Percentiles rank a stretch among this genome's conserved stretches.
These are phyloP conservation scores for Penicillium parvum DNA, from an alignment of 495 filamentous ascomycete genomes.

Conservation along the genomic window DNA sequence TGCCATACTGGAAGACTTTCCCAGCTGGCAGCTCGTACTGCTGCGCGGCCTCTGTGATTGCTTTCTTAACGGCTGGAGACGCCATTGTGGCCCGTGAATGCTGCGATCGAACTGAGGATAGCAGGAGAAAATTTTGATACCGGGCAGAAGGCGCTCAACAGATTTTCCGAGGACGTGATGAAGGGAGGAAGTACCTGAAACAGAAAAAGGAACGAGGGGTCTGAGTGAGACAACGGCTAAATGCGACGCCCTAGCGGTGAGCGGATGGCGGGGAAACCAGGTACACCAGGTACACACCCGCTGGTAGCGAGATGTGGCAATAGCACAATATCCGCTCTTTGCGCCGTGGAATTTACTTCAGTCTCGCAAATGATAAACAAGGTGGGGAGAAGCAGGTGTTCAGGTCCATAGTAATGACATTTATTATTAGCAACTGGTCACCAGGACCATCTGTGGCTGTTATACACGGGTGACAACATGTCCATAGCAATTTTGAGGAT, in stretches of 20 bases:
- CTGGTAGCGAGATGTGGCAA: slow-evolving; percentile 12
- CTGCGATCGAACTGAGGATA: slow-evolving; percentile 10
- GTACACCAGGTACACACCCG: not conserved
- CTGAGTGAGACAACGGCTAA: slow-evolving; percentile 29
- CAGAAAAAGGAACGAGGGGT: slow-evolving; percentile 31
- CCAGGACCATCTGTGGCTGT: slow-evolving; percentile 12
- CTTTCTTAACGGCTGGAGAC: slow-evolving; percentile 42
- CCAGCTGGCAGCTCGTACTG: slow-evolving; percentile 63
- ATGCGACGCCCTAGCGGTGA: slow-evolving; percentile 35
- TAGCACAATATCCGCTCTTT: not conserved
- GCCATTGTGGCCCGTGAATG: slow-evolving; percentile 37
- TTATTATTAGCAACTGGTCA: slow-evolving; percentile 12
- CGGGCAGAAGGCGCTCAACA: slow-evolving; percentile 3
- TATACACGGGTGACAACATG: slow-evolving; percentile 7
- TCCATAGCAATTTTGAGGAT: slow-evolving; percentile 3
- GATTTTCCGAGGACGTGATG: slow-evolving; percentile 2
- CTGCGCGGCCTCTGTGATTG: slow-evolving; percentile 40
- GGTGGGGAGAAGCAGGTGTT: slow-evolving; percentile 4
- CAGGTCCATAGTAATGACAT: slow-evolving; percentile 7
- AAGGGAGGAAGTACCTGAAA: slow-evolving; percentile 14
- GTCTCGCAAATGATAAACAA: slow-evolving; percentile 1
- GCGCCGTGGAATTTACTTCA: slow-evolving; percentile 15
- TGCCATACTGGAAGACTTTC: slow-evolving; percentile 83
- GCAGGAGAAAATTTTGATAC: not conserved
- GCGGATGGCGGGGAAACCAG: slow-evolving; percentile 18